Evolutionary conservation across 2,329 filamentous ascomycete species (phyloP).

Genomic region (Colletotrichum incanum): DNA sequence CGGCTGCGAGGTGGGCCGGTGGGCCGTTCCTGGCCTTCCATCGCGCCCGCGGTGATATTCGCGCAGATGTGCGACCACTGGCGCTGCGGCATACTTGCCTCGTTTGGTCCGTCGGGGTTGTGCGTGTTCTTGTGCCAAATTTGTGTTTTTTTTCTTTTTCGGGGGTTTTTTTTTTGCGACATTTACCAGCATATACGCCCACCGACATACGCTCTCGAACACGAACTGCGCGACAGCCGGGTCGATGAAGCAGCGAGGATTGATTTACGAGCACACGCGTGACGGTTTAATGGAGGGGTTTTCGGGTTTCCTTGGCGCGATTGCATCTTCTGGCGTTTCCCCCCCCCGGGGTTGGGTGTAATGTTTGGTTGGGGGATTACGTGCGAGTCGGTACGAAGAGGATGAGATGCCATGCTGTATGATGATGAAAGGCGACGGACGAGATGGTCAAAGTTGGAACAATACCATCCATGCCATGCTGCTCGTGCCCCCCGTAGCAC

Average conservation of each 20-base stretch:
- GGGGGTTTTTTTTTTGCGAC: not conserved
- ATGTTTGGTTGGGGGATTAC: not conserved
- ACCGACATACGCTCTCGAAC: not conserved
- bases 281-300: not conserved
- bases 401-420: not conserved
- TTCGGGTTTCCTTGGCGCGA: not conserved
- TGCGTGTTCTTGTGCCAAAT: not conserved
- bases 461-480: no score
- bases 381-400: not conserved
- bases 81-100: not conserved
- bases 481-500: no score
- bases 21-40: no score
- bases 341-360: not conserved
- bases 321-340: not conserved
- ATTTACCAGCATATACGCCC: not conserved
- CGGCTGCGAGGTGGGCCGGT: not conserved
- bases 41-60: not conserved
- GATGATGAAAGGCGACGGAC: not conserved
- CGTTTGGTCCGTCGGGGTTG: no score
- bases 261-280: not conserved
- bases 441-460: no score
- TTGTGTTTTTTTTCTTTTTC: not conserved
- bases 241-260: not conserved
- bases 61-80: not conserved
- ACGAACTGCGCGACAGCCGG: not conserved